Evolutionary conservation across 192 early-diverging fungal genomes (phyloP).

Genomic region (Entomortierella chlamydospora): DNA sequence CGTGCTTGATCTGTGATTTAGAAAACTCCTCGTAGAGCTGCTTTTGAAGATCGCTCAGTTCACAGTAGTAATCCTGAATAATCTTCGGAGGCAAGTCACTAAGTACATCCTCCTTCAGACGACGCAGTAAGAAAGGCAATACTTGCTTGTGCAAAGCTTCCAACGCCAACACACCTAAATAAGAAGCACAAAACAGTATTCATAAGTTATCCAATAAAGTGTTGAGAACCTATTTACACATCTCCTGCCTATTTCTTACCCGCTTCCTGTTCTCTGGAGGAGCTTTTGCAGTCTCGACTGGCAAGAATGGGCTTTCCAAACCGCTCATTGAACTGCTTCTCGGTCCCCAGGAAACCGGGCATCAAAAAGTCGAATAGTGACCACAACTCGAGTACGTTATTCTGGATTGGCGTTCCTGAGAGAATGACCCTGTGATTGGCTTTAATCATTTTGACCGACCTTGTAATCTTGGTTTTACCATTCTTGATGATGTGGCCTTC

Average conservation of each 20-base stretch:
- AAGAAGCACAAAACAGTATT: neutral
- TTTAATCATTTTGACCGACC: slow-evolving; percentile 88
- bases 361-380: slow-evolving; percentile 98
- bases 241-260: slow-evolving; percentile 38
- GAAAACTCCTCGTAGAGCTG: slow-evolving; percentile 95
- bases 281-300: slow-evolving; percentile 89
- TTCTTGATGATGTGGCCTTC: slow-evolving; percentile 99
- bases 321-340: slow-evolving; percentile 93
- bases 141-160: slow-evolving; percentile 97
- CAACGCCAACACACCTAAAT: slow-evolving; percentile 82
- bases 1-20: slow-evolving; percentile 69
- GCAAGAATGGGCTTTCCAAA: slow-evolving; percentile 94
- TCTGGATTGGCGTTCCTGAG: slow-evolving; percentile 97
- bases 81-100: slow-evolving; percentile 99
- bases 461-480: slow-evolving; percentile 92
- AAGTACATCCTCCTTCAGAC: slow-evolving; percentile 98
- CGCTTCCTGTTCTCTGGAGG: slow-evolving; percentile 72
- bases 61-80: slow-evolving; percentile 99
- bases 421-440: slow-evolving; percentile 93
- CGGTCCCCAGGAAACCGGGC: slow-evolving; percentile 97
- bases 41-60: slow-evolving; percentile 88
- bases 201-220: too few relatives aligned
- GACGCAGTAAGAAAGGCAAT: slow-evolving; percentile 92
- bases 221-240: too few relatives aligned
- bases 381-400: slow-evolving; percentile 98